Percentiles rank a stretch among this genome's conserved stretches.
Conservation (phyloP, 306 rosid species). For the Quercus dentata region DNA sequence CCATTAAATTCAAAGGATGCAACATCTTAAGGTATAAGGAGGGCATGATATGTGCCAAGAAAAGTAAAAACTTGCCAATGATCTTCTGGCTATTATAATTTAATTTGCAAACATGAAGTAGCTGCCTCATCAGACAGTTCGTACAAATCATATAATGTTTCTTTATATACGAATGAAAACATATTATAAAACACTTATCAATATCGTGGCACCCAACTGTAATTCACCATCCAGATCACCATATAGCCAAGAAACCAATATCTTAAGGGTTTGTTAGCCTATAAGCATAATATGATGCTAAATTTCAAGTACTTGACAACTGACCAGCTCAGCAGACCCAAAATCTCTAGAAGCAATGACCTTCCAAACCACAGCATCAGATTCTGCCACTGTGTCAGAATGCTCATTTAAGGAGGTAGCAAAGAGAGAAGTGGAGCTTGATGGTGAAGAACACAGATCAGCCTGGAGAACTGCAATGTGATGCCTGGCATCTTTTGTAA, state of each 20-base stretch:
- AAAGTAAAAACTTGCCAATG: background rate
- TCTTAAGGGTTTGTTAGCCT: conserved; percentile 13
- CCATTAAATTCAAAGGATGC: background rate
- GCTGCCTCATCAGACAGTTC: background rate
- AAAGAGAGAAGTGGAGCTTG: conserved; percentile 29
- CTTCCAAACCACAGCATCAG: conserved; percentile 62
- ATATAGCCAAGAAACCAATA: background rate
- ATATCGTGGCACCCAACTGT: background rate
- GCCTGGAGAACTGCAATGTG: conserved; percentile 61
- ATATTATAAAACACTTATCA: background rate
- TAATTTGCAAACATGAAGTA: background rate
- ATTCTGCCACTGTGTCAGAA: conserved; percentile 39
- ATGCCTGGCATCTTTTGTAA: conserved; percentile 75
- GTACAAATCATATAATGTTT: background rate
- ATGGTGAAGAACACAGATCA: conserved; percentile 36
- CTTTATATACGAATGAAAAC: background rate
- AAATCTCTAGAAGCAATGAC: conserved; percentile 57
- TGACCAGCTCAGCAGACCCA: conserved; percentile 73
- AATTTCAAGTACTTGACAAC: conserved; percentile 83
- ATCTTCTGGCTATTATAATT: background rate
- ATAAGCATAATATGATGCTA: conserved; percentile 33
- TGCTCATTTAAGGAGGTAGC: conserved; percentile 32
- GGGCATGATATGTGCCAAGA: background rate
- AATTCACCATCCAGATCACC: background rate
- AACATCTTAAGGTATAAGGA: background rate